Percentiles rank a stretch among this genome's conserved stretches.
phyloP scores from a whole-genome alignment of 2,329 filamentous ascomycete genomes.

The Harringtonia lauricola region DNA sequence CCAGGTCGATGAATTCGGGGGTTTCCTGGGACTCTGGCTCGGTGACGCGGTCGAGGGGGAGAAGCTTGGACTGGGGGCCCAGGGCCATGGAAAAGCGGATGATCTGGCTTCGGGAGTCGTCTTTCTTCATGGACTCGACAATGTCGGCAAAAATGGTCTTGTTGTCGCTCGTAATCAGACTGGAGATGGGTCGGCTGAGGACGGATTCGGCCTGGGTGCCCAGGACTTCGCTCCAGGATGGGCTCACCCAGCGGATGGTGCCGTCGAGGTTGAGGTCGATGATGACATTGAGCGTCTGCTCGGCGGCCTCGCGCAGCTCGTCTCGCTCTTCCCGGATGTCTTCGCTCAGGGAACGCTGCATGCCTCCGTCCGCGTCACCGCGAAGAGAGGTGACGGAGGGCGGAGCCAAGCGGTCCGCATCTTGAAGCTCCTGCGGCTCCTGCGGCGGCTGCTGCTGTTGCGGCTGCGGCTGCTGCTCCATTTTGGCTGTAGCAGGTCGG shows the following conservation, averaged over 20 bases:
- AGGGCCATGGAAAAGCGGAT: slow-evolving; percentile 68
- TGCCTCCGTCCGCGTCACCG: slow-evolving; percentile 34
- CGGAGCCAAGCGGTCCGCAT: slow-evolving; percentile 33
- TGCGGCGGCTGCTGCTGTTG: too few relatives aligned
- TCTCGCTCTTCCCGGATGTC: slow-evolving; percentile 89
- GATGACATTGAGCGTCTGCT: slow-evolving; percentile 94
- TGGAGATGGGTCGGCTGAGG: slow-evolving; percentile 65
- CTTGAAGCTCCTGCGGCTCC: too few relatives aligned
- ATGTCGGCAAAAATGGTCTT: slow-evolving; percentile 71
- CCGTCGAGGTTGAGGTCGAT: slow-evolving; percentile 87
- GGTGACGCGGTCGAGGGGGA: slow-evolving; percentile 30
- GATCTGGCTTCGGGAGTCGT: slow-evolving; percentile 87
- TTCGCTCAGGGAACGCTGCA: slow-evolving; percentile 65
- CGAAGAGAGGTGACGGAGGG: slow-evolving; percentile 42
- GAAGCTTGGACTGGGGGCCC: slow-evolving; percentile 57
- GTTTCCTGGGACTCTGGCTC: slow-evolving; percentile 22
- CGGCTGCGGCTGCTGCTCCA: slow-evolving; percentile 1
- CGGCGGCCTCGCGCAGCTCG: slow-evolving; percentile 87
- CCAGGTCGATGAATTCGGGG: slow-evolving; percentile 59
- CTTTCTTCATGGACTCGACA: slow-evolving; percentile 79
- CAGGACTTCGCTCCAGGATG: slow-evolving; percentile 89
- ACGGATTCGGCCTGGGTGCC: slow-evolving; percentile 66
- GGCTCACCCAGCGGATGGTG: slow-evolving; percentile 89
- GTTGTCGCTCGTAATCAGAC: slow-evolving; percentile 69
- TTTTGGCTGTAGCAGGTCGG: neutral